These are phyloP conservation scores for Dothideomycetes sp. DNA, from an alignment of 2,329 filamentous ascomycete species.

Conservation along the genomic window DNA sequence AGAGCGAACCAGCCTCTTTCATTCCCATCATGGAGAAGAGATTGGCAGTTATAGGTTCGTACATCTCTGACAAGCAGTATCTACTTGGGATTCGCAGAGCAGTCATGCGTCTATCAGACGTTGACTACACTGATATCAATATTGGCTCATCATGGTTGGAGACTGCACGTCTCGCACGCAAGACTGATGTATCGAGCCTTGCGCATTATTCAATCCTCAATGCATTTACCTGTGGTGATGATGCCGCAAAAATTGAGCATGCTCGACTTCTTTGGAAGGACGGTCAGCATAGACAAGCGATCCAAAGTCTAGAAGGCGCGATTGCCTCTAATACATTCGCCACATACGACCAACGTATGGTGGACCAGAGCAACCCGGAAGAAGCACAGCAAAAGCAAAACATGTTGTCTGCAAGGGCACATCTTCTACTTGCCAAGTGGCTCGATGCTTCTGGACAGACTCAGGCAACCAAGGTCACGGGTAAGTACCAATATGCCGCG, in stretches of 20 bases:
- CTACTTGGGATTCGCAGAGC: constrained; percentile 77
- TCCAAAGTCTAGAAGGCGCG: constrained; percentile 78
- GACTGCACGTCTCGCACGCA: constrained; percentile 76
- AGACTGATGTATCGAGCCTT: constrained; percentile 71
- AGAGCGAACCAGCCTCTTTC: constrained; percentile 6
- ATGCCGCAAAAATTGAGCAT: constrained; percentile 87
- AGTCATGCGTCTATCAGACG: constrained; percentile 60
- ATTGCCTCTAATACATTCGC: constrained; percentile 74
- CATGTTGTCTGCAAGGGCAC: constrained; percentile 63
- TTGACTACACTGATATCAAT: constrained; percentile 58
- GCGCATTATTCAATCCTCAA: constrained; percentile 92
- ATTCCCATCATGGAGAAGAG: constrained; percentile 52
- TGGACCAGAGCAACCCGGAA: constrained; percentile 19
- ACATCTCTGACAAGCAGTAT: constrained; percentile 88
- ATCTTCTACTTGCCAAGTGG: constrained; percentile 91
- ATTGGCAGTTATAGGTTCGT: constrained; percentile 83
- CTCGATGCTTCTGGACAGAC: constrained; percentile 91
- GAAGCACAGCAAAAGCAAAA: constrained; percentile 42
- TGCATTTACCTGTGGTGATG: constrained; percentile 73
- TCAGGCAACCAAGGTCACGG: constrained; percentile 66
- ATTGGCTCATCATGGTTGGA: constrained; percentile 78
- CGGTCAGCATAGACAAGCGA: constrained; percentile 87
- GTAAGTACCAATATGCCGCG: constrained; percentile 76
- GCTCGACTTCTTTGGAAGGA: constrained; percentile 89
- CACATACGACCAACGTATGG: constrained; percentile 30